phyloP scores from a whole-genome alignment of 2,329 filamentous ascomycete genomes.

The Cytospora chrysosperma region DNA sequence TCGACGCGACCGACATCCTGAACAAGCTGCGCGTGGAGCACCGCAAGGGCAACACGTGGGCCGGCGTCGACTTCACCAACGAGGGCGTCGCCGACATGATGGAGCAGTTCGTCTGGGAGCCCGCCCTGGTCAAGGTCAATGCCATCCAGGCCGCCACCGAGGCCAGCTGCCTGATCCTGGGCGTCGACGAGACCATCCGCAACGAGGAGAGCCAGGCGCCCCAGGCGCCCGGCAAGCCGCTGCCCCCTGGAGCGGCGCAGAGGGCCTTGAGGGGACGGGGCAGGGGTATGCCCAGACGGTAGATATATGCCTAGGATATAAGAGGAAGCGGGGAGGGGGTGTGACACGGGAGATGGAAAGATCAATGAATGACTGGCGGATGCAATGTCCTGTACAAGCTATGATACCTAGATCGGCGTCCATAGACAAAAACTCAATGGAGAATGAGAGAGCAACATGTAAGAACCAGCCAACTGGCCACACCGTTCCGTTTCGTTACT shows the following conservation, averaged over 20 bases:
- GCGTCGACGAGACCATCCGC: constrained; percentile 97
- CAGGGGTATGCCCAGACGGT: constrained; percentile 86
- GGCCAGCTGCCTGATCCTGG: constrained; percentile 90
- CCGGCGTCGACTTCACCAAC: constrained; percentile 89
- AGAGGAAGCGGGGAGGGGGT: neutral
- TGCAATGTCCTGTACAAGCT: constrained; percentile 22
- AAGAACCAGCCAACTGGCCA: neutral
- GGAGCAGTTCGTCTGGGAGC: constrained; percentile 96
- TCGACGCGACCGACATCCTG: constrained; percentile 96
- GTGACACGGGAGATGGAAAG: neutral
- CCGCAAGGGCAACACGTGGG: constrained; percentile 88
- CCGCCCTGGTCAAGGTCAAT: constrained; percentile 92
- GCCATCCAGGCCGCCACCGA: constrained; percentile 95
- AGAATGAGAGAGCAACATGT: neutral
- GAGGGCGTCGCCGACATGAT: constrained; percentile 95
- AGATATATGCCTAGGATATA: constrained; percentile 27
- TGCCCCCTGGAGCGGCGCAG: constrained; percentile 83
- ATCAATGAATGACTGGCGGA: neutral
- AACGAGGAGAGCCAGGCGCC: constrained; percentile 91
- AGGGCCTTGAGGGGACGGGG: constrained; percentile 80
- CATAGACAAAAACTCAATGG: constrained; percentile 21
- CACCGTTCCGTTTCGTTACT: neutral
- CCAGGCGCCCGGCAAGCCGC: constrained; percentile 72
- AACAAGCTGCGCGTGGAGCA: constrained; percentile 96
- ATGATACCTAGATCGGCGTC: constrained; percentile 25